Conservation (phyloP, 2,329 filamentous ascomycete genomes). For the Ophiostoma ips region DNA sequence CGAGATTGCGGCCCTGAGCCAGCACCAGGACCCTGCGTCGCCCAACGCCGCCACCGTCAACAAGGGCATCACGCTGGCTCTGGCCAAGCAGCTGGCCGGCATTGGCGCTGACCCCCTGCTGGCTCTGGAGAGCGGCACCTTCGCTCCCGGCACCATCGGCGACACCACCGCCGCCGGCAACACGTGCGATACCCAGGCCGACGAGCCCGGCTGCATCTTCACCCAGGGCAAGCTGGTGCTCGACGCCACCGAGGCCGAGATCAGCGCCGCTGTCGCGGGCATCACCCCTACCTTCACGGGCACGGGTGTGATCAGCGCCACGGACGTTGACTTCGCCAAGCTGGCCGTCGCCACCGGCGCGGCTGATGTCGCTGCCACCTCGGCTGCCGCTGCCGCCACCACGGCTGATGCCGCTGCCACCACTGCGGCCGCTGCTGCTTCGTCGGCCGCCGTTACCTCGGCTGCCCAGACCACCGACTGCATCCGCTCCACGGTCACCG, state of each 20-base stretch:
- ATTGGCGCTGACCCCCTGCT: conserved; percentile 49
- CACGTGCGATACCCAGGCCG: conserved; percentile 36
- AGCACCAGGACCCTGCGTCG: conserved; percentile 56
- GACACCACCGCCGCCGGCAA: conserved; percentile 33
- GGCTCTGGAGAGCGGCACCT: conserved; percentile 49
- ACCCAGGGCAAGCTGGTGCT: conserved; percentile 38
- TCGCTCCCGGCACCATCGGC: conserved; percentile 37
- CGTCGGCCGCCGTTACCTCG: not conserved
- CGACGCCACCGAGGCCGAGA: conserved; percentile 39
- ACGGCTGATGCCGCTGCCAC: conserved; percentile 1
- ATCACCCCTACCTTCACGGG: conserved; percentile 16
- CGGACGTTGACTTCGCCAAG: conserved; percentile 14
- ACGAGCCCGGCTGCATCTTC: conserved; percentile 42
- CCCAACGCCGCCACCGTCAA: conserved; percentile 37
- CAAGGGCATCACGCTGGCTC: conserved; percentile 44
- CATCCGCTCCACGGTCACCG: conserved; percentile 1
- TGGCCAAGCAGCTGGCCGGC: conserved; percentile 44
- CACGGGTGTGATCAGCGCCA: conserved; percentile 15
- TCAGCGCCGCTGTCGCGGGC: conserved; percentile 33
- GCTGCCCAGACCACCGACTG: not conserved
- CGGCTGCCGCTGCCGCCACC: conserved; percentile 10
- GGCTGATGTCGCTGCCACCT: conserved; percentile 1
- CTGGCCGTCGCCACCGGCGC: conserved; percentile 13
- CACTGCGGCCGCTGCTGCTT: not conserved
- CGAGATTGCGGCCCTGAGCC: conserved; percentile 48